phyloP scores from a whole-genome alignment of 1,139 yeast genomes.

The Zygoascus meyerae region DNA sequence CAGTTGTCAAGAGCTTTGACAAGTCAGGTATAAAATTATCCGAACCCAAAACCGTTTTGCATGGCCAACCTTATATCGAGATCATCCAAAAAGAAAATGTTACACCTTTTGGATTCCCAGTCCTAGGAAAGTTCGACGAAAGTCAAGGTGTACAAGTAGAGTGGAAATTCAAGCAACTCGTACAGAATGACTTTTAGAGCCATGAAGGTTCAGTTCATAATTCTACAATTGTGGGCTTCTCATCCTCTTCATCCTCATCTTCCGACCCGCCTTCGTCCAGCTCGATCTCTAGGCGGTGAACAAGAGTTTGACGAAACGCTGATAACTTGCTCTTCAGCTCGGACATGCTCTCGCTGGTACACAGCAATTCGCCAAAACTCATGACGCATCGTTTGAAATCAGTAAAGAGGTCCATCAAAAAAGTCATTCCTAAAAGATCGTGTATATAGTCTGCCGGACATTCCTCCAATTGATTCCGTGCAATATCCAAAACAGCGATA shows the following conservation, averaged over 20 bases:
- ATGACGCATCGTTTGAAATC: constrained; percentile 14
- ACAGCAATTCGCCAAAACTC: background rate
- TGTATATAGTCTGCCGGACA: constrained; percentile 39
- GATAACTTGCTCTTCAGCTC: background rate
- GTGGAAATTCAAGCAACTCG: constrained; percentile 13
- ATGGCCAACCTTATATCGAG: constrained; percentile 6
- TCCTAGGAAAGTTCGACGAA: constrained; percentile 11
- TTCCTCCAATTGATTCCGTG: constrained; percentile 31
- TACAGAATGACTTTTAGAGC: background rate
- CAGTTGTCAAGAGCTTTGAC: too few relatives aligned
- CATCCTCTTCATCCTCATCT: constrained; percentile 17
- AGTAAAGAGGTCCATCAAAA: constrained; percentile 20
- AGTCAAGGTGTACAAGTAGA: constrained; percentile 14
- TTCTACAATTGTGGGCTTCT: constrained; percentile 13
- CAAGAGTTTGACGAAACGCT: constrained; percentile 10
- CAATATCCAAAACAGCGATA: constrained; percentile 26
- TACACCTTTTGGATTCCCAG: constrained; percentile 16
- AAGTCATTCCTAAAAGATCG: constrained; percentile 28
- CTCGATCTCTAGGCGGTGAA: constrained; percentile 9
- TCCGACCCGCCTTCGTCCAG: constrained; percentile 7
- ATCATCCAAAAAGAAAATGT: background rate
- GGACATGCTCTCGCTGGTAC: background rate
- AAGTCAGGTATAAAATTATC: too few relatives aligned
- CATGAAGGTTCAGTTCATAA: background rate
- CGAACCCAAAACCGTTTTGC: background rate